phyloP scores from a whole-genome alignment of 306 rosid species.

The Vigna mungo region DNA sequence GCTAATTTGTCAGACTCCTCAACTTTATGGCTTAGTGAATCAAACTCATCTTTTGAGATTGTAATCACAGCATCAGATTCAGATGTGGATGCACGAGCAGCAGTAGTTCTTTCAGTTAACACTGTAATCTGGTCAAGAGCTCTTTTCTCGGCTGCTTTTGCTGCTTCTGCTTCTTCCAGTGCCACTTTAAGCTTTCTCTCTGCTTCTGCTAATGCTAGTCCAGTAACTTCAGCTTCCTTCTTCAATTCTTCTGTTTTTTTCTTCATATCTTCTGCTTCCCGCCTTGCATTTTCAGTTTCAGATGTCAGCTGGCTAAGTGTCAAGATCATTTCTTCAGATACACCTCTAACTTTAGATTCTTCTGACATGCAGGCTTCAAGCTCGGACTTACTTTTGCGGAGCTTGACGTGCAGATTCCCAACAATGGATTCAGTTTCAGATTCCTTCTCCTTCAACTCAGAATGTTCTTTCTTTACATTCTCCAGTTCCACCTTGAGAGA shows the following conservation, averaged over 20 bases:
- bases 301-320: slow-evolving; percentile 72
- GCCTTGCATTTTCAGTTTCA: slow-evolving; percentile 72
- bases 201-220: slow-evolving; percentile 68
- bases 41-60: slow-evolving; percentile 81
- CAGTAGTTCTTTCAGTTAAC: slow-evolving; percentile 75
- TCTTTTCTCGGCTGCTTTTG: slow-evolving; percentile 76
- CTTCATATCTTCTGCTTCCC: slow-evolving; percentile 83
- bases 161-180: slow-evolving; percentile 85
- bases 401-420: slow-evolving; percentile 82
- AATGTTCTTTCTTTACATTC: slow-evolving; percentile 84
- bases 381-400: slow-evolving; percentile 76
- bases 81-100: slow-evolving; percentile 91
- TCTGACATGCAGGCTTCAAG: slow-evolving; percentile 76
- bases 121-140: slow-evolving; percentile 81
- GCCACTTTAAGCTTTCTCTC: slow-evolving; percentile 75
- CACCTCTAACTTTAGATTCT: slow-evolving; percentile 79
- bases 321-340: slow-evolving; percentile 80
- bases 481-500: slow-evolving; percentile 86
- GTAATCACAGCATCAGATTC: slow-evolving; percentile 81
- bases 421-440: slow-evolving; percentile 87
- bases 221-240: slow-evolving; percentile 78
- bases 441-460: slow-evolving; percentile 83
- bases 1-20: slow-evolving; percentile 88
- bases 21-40: slow-evolving; percentile 82
- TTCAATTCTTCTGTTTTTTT: slow-evolving; percentile 70